These are phyloP conservation scores for Diaporthe citri DNA, from an alignment of 2,329 filamentous ascomycete genomes.

Conservation along the genomic window DNA sequence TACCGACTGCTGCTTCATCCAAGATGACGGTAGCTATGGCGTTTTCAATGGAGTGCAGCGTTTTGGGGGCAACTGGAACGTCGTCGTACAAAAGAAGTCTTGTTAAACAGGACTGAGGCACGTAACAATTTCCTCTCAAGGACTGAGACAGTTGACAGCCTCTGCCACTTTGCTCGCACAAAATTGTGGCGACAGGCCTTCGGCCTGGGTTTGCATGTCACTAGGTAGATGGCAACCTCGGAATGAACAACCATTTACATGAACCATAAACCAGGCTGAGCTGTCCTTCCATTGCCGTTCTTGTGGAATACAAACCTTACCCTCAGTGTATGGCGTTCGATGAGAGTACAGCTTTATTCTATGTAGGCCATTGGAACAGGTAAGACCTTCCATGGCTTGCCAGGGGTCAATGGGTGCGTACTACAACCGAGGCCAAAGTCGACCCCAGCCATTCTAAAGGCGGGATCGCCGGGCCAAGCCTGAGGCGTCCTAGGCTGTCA, in stretches of 20 bases:
- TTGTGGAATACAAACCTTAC: background rate
- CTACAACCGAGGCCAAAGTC: background rate
- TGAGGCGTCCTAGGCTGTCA: background rate
- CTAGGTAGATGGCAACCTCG: background rate
- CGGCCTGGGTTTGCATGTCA: background rate
- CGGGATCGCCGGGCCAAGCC: slow-evolving; percentile 13
- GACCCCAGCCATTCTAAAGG: background rate
- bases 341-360: too few species aligned
- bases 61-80: background rate
- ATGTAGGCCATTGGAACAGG: too few species aligned
- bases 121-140: background rate
- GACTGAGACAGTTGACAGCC: background rate
- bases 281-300: too few species aligned
- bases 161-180: background rate
- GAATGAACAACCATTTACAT: background rate
- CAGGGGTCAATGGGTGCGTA: background rate
- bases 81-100: background rate
- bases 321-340: too few species aligned
- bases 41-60: background rate
- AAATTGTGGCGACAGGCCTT: background rate
- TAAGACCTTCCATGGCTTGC: too few species aligned
- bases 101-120: background rate
- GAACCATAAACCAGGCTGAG: too few species aligned
- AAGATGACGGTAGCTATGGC: background rate
- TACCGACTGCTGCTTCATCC: slow-evolving; percentile 11